Evolutionary conservation across 495 filamentous ascomycete species (phyloP).

Genomic region (Peziza echinospora): DNA sequence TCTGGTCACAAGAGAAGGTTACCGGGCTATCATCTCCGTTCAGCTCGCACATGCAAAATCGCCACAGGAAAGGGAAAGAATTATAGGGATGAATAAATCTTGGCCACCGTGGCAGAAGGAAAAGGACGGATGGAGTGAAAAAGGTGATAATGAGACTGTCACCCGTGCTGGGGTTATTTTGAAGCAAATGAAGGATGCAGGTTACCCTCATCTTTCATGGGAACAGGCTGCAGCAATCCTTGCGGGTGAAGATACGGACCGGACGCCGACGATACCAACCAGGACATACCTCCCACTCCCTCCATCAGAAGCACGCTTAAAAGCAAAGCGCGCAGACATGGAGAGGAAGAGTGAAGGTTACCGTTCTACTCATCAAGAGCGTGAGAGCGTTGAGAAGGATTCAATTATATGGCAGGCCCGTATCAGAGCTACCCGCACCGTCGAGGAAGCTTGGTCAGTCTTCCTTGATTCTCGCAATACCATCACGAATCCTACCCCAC

Average conservation of each 20-base stretch:
- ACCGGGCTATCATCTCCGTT: slow-evolving; percentile 34
- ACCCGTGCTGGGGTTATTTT: slow-evolving; percentile 37
- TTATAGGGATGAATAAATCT: slow-evolving; percentile 33
- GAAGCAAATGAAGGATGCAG: slow-evolving; percentile 39
- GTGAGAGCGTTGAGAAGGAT: neutral
- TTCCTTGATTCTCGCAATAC: slow-evolving; percentile 34
- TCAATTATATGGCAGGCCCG: slow-evolving; percentile 32
- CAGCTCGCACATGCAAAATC: slow-evolving; percentile 47
- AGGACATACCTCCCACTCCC: slow-evolving; percentile 22
- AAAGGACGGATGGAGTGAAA: slow-evolving; percentile 24
- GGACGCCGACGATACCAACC: slow-evolving; percentile 48
- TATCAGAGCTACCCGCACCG: slow-evolving; percentile 41
- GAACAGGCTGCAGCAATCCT: slow-evolving; percentile 35
- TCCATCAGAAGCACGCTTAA: neutral
- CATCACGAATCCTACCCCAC: slow-evolving; percentile 1
- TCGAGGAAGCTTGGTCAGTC: slow-evolving; percentile 50
- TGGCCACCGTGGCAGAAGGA: slow-evolving; percentile 59
- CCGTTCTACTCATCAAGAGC: neutral
- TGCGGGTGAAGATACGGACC: slow-evolving; percentile 47
- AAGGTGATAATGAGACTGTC: slow-evolving; percentile 16
- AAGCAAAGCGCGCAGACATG: slow-evolving; percentile 4
- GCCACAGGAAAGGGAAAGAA: slow-evolving; percentile 33
- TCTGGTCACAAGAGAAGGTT: slow-evolving; percentile 37
- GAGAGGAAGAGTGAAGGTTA: neutral
- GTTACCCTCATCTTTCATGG: slow-evolving; percentile 33